phyloP scores from a whole-genome alignment of 2,329 filamentous ascomycete genomes.

The Tolypocladium guangdongense region DNA sequence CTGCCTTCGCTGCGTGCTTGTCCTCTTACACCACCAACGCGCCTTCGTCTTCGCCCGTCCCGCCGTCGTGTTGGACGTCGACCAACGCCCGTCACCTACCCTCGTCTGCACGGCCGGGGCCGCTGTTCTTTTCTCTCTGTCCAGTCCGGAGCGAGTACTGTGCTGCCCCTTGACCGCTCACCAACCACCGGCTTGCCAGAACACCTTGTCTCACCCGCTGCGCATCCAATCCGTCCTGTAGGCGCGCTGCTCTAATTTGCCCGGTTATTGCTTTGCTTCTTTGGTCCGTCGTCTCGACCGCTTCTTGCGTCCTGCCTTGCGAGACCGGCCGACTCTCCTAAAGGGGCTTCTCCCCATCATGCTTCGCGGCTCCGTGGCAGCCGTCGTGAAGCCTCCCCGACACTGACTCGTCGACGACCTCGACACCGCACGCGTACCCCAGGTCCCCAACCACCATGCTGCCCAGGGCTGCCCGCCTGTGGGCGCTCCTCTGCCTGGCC shows the following conservation, averaged over 20 bases:
- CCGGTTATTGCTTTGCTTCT: background rate
- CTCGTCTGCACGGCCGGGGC: background rate
- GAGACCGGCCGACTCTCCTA: background rate
- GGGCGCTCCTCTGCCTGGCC: conserved; percentile 27
- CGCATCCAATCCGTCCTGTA: background rate
- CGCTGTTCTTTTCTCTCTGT: too few species aligned
- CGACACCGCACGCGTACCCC: background rate
- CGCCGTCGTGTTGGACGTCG: background rate
- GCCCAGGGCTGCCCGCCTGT: conserved; percentile 19
- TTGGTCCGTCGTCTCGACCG: background rate
- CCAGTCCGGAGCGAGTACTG: too few species aligned
- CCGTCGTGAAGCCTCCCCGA: conserved; percentile 9
- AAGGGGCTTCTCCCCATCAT: conserved; percentile 1
- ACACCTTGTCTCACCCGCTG: background rate
- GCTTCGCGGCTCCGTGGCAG: conserved; percentile 7
- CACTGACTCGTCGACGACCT: conserved; percentile 3
- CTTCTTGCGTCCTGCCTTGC: background rate
- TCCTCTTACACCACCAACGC: background rate
- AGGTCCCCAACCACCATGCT: conserved; percentile 20
- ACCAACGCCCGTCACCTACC: background rate
- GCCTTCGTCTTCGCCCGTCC: background rate
- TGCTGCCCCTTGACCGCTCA: too few species aligned
- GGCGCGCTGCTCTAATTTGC: conserved; percentile 1
- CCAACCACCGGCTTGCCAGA: too few species aligned
- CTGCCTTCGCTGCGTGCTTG: too few species aligned